Conservation (phyloP, 2,329 filamentous ascomycete genomes). For the Fusarium pseudonygamai region DNA sequence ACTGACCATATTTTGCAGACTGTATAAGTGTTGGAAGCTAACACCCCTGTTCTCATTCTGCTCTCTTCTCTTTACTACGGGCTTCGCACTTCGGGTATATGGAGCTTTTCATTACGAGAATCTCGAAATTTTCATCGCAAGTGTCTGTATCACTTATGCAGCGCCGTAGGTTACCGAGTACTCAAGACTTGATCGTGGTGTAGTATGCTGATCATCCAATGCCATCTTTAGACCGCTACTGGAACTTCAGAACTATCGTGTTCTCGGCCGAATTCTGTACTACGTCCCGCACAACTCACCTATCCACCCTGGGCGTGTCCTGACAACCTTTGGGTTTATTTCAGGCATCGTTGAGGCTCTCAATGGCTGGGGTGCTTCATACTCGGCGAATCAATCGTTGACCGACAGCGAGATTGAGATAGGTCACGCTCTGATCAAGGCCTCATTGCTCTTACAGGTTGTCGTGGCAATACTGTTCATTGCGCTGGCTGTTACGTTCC, state of each 20-base stretch:
- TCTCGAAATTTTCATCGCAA: slow-evolving; percentile 47
- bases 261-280: slow-evolving; percentile 67
- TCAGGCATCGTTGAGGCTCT: slow-evolving; percentile 60
- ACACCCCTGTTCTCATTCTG: slow-evolving; percentile 65
- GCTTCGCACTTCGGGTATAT: slow-evolving; percentile 59
- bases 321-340: slow-evolving; percentile 57
- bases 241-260: slow-evolving; percentile 69
- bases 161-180: slow-evolving; percentile 43
- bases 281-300: slow-evolving; percentile 67
- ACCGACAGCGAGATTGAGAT: slow-evolving; percentile 49
- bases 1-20: slow-evolving; percentile 47
- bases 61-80: slow-evolving; percentile 62
- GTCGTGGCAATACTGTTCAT: slow-evolving; percentile 61
- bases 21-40: slow-evolving; percentile 65
- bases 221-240: slow-evolving; percentile 59
- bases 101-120: slow-evolving; percentile 47
- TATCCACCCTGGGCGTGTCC: slow-evolving; percentile 55
- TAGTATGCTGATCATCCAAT: background rate
- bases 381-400: slow-evolving; percentile 57
- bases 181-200: background rate
- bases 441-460: slow-evolving; percentile 64
- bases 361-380: slow-evolving; percentile 58
- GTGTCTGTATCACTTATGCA: slow-evolving; percentile 49
- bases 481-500: slow-evolving; percentile 58
- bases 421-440: slow-evolving; percentile 59